Evolutionary conservation across 2,329 filamentous ascomycete genomes (phyloP).

Genomic region (Fusarium transvaalense): DNA sequence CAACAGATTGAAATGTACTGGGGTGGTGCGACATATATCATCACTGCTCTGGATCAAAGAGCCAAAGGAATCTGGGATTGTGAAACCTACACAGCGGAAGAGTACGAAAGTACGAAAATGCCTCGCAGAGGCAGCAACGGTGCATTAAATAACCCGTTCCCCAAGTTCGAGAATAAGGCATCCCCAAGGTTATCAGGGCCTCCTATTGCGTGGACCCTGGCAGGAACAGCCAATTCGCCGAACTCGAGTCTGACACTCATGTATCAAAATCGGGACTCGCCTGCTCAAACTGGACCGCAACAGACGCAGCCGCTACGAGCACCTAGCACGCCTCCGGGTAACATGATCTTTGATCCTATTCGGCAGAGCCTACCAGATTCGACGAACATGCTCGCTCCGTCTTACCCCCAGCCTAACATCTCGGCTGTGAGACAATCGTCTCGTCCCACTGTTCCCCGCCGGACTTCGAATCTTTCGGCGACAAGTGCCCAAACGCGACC

Average conservation of each 20-base stretch:
- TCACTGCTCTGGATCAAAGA: constrained; percentile 88
- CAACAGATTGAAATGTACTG: constrained; percentile 86
- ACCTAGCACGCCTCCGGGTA: constrained; percentile 65
- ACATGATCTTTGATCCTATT: constrained; percentile 72
- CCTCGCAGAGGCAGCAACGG: constrained; percentile 59
- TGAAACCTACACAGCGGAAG: constrained; percentile 75
- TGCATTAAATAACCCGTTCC: constrained; percentile 56
- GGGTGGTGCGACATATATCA: constrained; percentile 87
- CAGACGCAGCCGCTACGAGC: constrained; percentile 45
- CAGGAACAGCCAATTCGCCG: constrained; percentile 86
- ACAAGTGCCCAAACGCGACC: constrained; percentile 39
- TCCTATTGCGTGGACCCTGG: constrained; percentile 85
- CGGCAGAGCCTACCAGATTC: constrained; percentile 66
- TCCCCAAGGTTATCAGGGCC: constrained; percentile 62
- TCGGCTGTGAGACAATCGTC: constrained; percentile 63
- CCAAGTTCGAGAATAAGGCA: constrained; percentile 59
- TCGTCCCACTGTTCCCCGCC: constrained; percentile 47
- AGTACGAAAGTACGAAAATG: constrained; percentile 78
- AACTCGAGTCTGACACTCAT: constrained; percentile 86
- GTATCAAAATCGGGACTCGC: constrained; percentile 68
- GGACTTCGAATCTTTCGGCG: constrained; percentile 42
- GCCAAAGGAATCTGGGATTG: constrained; percentile 87
- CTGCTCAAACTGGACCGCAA: constrained; percentile 14
- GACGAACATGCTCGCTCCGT: constrained; percentile 61
- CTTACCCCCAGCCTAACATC: constrained; percentile 63